Evolutionary conservation across 257 asterid genomes (phyloP), one percentile per base, ranked within the genome.

Genomic region (Rhazya stricta): DNA sequence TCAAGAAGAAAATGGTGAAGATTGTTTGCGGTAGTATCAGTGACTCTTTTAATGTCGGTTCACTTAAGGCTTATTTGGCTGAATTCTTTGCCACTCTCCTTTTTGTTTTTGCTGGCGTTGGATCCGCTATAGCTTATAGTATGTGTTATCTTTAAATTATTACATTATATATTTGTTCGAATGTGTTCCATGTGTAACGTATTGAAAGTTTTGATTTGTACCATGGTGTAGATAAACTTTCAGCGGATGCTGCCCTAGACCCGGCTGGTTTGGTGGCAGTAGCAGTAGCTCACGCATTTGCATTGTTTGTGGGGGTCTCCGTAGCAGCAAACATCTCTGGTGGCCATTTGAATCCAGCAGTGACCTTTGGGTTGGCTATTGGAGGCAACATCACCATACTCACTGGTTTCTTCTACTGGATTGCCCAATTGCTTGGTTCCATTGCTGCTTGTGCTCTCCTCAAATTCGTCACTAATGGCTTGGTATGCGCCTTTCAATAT

Each of bases 101-200:
- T 66, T 88, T 90, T 48, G 91, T 90, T 69, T 88, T 90, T 54
- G 96, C 94, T n/a, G 96, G 96, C n/a, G 94, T 90, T 82, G 96
- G 96, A 69, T 90, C 94, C 10, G 94, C 94, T 60, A 88, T 90
- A 16, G 91, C 96, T 58, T 90, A 74, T 61, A 81, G 94, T 90
- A 84, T 68, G 91, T 68, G 3, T 16, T 10, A 37, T 41, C 2
- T n/a, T n/a, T n/a, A n/a, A n/a, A n/a, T n/a, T n/a, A n/a, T n/a
- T n/a, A n/a, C n/a, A n/a, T n/a, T n/a, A n/a, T n/a, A n/a, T n/a
- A n/a, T n/a, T n/a, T n/a, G n/a, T n/a, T n/a, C n/a, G n/a, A n/a
- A n/a, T n/a, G n/a, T n/a, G n/a, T n/a, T n/a, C n/a, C n/a, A n/a
- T n/a, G n/a, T n/a, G n/a, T n/a, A n/a, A n/a, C n/a, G n/a, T n/a